Conservation (phyloP, 495 filamentous ascomycete genomes). For the Xylaria castorea region DNA sequence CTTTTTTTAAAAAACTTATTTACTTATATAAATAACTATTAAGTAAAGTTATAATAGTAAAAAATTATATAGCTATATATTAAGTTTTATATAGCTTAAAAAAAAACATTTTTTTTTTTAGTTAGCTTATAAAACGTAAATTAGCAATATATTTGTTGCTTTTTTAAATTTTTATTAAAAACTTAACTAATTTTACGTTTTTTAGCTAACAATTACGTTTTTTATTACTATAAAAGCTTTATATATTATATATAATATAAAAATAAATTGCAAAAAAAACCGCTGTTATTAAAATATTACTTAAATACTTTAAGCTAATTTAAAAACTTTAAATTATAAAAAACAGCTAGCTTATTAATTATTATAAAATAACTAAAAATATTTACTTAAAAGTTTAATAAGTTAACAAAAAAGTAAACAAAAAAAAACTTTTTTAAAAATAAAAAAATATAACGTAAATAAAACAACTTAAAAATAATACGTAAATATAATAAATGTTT, state of each 20-base stretch:
- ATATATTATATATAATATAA: neutral
- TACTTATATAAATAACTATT: neutral
- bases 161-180: neutral
- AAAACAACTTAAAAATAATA: neutral
- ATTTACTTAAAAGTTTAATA: neutral
- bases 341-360: neutral
- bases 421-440: neutral
- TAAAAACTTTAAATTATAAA: slow-evolving; percentile 1
- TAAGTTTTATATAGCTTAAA: neutral
- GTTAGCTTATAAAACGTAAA: neutral
- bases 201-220: neutral
- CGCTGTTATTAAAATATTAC: neutral
- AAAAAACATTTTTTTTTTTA: neutral
- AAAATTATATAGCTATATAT: neutral
- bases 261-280: neutral
- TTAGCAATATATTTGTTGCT: neutral
- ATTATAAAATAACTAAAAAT: neutral
- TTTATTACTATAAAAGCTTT: neutral
- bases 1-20: too few species aligned
- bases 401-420: neutral
- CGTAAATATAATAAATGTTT: neutral
- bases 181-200: neutral
- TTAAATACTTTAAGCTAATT: neutral
- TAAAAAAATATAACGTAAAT: neutral
- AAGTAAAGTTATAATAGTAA: neutral